Base-by-base conservation (phyloP, 768 basidiomycete genomes). In the Auriscalpium microsporum region DNA sequence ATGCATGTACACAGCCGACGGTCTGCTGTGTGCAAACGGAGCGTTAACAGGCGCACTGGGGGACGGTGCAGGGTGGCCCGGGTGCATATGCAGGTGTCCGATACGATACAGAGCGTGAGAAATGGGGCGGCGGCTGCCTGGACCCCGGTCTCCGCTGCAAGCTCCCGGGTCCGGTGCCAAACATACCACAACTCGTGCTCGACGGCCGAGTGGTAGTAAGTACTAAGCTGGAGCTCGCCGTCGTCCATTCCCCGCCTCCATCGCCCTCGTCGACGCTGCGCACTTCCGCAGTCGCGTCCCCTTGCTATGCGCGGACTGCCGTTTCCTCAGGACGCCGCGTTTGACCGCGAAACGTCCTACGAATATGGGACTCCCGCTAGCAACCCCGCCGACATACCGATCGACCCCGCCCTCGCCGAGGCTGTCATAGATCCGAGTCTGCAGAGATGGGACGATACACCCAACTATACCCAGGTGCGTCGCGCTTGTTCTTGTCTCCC, bases 401-500 rank as follows among this genome's bases (percentile, higher is more conserved):
- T 90, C 75, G 87, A 90, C 80, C 88, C 88, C 64, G 83, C 81
- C 44, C 80, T 89, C 60, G 78, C 60, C 48, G 76, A 67, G 36
- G 68, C 74, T 19, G 65, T 73, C 58, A 78, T 83, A 60, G 82
- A 82, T 73, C 80, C 81, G 28, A 72, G 73, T 56, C 70, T 82
- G 52, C 69, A 78, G 59, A 59, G 61, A 23, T 67, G 66, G 53
- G 58, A 58, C 10, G 57, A 49, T 8, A 21, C 58, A 52, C 48
- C 56, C 19, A 48, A 57, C 42, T 55, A 51, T 33, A 62, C 65
- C 28, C 69, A 73, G 66, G 80, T 80, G 59, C 68, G 80, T 71
- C 36, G 54, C 54, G 23, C 28, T 44, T 11, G 38, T 52, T 34
- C 45, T 45, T 53, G 23, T 36, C 47, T 19, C 58, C 57, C 60